Conservation (phyloP, 108 stramenopile genomes). For the Fragilariopsis cylindrus region DNA sequence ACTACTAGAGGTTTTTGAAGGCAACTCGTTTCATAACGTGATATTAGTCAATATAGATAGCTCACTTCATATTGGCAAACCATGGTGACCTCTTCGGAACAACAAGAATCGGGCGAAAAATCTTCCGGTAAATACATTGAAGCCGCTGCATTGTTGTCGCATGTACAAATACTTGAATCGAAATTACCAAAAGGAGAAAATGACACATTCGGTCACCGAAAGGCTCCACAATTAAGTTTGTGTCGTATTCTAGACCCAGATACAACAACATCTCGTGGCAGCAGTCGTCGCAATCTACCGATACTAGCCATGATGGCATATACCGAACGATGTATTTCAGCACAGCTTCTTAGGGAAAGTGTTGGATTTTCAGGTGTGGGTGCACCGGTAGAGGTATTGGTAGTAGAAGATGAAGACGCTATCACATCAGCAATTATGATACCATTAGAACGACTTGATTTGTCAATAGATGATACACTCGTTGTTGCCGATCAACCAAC, state of each 20-base stretch:
- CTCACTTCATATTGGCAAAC: too few relatives aligned
- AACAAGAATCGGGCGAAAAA: too few relatives aligned
- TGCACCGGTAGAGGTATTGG: constrained; percentile 33
- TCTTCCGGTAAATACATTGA: constrained; percentile 20
- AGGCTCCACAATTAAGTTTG: constrained; percentile 29
- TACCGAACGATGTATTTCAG: constrained; percentile 40
- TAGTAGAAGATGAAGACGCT: constrained; percentile 35
- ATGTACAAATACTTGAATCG: constrained; percentile 34
- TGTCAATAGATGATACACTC: constrained; percentile 28
- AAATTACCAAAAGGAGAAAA: constrained; percentile 19
- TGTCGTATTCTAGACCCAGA: constrained; percentile 20
- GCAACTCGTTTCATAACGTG: too few relatives aligned
- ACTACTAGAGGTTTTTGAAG: too few relatives aligned
- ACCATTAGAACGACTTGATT: constrained; percentile 28
- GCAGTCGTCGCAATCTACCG: not conserved
- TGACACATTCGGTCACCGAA: constrained; percentile 38
- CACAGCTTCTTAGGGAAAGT: constrained; percentile 30
- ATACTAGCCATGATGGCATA: constrained; percentile 33
- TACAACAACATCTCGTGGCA: not conserved
- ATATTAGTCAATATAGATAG: too few relatives aligned
- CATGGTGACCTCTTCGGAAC: too few relatives aligned
- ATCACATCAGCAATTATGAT: constrained; percentile 40
- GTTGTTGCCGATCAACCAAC: constrained; percentile 14
- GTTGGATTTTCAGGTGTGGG: constrained; percentile 14
- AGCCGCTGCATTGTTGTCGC: constrained; percentile 31